Conservation (phyloP, 257 asterid genomes). For the Plectranthus barbatus region DNA sequence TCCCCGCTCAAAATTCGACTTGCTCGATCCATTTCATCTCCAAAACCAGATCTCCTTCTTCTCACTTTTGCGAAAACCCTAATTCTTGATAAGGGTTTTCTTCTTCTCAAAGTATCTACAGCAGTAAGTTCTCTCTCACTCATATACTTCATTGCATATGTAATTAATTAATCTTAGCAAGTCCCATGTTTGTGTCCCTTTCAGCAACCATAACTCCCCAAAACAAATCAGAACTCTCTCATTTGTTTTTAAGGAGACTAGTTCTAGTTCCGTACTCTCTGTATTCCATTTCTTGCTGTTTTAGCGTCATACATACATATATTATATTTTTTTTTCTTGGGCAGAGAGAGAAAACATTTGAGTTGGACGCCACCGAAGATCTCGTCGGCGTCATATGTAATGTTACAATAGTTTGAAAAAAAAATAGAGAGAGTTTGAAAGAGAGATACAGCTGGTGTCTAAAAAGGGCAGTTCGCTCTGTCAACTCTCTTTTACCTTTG, state of each 20-base stretch:
- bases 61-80: constrained; percentile 17
- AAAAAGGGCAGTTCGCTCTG: constrained; percentile 31
- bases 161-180: neutral
- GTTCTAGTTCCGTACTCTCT: neutral
- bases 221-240: neutral
- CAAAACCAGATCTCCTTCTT: constrained; percentile 26
- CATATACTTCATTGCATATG: neutral
- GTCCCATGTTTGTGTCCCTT: neutral
- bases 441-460: neutral
- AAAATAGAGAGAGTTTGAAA: too few relatives aligned
- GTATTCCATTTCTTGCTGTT: neutral
- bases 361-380: constrained; percentile 23
- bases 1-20: neutral
- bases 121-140: constrained; percentile 15
- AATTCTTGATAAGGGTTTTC: constrained; percentile 21
- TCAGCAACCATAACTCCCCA: neutral
- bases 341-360: constrained; percentile 13
- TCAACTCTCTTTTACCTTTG: constrained; percentile 29
- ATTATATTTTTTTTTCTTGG: neutral
- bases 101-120: neutral
- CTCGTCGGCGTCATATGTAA: constrained; percentile 20
- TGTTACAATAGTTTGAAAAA: constrained; percentile 15
- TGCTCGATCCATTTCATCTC: neutral
- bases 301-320: neutral
- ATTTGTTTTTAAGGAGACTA: neutral